Evolutionary conservation across 768 basidiomycete species (phyloP).

Genomic region (Termitomyces sp.): DNA sequence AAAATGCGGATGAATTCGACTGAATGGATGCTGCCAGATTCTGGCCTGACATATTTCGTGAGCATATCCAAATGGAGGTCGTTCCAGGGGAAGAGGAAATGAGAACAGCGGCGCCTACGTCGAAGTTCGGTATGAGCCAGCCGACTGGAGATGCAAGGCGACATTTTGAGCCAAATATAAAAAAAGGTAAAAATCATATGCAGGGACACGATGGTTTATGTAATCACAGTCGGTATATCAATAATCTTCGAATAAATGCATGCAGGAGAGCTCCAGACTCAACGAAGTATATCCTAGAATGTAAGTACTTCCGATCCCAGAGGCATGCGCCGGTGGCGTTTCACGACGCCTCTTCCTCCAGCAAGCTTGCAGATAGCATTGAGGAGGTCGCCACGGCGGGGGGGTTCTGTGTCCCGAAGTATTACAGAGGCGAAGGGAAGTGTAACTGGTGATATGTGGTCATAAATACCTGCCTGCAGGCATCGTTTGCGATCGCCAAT

Average conservation of each 20-base stretch:
- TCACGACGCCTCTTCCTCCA: slow-evolving; percentile 47
- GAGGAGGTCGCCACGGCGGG: slow-evolving; percentile 72
- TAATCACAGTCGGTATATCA: neutral
- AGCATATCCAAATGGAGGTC: too few relatives aligned
- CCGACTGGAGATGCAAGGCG: too few relatives aligned
- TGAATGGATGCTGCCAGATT: too few relatives aligned
- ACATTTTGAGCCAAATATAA: too few relatives aligned
- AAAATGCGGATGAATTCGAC: too few relatives aligned
- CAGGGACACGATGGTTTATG: too few relatives aligned
- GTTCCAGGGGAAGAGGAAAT: too few relatives aligned
- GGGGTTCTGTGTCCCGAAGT: slow-evolving; percentile 47
- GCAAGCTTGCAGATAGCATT: slow-evolving; percentile 82
- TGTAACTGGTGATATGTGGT: slow-evolving; percentile 80
- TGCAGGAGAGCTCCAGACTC: neutral
- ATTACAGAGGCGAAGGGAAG: neutral
- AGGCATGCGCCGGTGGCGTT: slow-evolving; percentile 21
- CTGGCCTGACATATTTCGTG: too few relatives aligned
- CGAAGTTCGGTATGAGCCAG: too few relatives aligned
- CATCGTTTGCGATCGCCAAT: slow-evolving; percentile 62
- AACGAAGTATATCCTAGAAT: neutral
- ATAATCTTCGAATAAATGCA: neutral
- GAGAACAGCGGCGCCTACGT: too few relatives aligned
- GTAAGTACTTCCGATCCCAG: slow-evolving; percentile 4
- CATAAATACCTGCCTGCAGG: slow-evolving; percentile 55
- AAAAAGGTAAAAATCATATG: too few relatives aligned